Base-by-base conservation (phyloP, 495 filamentous ascomycete species). In the Aspergillus baeticus region DNA sequence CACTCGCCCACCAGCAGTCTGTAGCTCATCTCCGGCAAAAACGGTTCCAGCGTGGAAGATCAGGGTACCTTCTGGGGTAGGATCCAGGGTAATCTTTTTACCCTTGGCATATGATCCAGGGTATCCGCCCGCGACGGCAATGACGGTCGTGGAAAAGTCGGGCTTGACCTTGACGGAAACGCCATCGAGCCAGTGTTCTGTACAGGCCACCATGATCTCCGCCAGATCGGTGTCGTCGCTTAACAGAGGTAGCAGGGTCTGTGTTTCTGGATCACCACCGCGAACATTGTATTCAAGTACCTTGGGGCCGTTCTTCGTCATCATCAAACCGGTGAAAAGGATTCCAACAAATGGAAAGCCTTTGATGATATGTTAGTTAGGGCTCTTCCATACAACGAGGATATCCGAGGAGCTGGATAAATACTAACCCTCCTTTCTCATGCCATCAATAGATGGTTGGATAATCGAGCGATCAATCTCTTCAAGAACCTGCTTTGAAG, bases 201-300 rank as follows among this genome's bases (percentile, higher is more conserved):
- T 85, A 70, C 92, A 96, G 42, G 91, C 92, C 42, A 90, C 75
- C 86, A 98, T 91, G 50, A 97, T 82, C 68, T 96, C 84, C 1
- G 92, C 93, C 55, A 98, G 76, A 74, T 98, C 93, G 34, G 88
- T 89, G 55, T 94, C 87, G 45, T 79, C 69, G 52, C 81, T 86
- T 56, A 98, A 77, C 17, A 98, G 79, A 13, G 91, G 87, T 6
- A 98, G 78, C 6, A 96, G 80, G 10, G 91, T 97, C 75, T 98
- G 93, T 0, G 91, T 96, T 73, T 98, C 94, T 17, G 94, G 94
- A 62, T 98, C 93, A 31, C 94, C 94, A 59, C 96, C 96, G 51
- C 94, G 86, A 46, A 96, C 92, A 63, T 98, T 98, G 75, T 98
- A 98, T 72, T 98, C 94, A 23, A 98, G 82, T 6, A 88, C 85